Conservation (phyloP, 2,329 filamentous ascomycete genomes). For the Juglanconis sp. region DNA sequence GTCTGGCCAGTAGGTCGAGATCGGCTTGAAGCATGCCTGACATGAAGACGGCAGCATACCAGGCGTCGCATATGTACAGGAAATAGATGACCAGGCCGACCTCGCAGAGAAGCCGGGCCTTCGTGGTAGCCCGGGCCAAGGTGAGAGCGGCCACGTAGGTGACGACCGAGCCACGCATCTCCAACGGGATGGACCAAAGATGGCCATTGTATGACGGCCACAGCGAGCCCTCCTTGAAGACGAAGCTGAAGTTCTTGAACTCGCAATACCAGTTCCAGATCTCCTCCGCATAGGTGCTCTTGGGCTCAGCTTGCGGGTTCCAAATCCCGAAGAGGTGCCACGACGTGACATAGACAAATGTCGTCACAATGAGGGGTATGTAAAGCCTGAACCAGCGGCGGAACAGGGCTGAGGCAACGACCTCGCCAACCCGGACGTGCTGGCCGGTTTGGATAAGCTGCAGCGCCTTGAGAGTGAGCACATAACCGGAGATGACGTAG, state of each 20-base stretch:
- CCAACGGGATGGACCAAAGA: conserved; percentile 8
- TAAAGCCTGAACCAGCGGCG: conserved; percentile 7
- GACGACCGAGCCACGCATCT: conserved; percentile 11
- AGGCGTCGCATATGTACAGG: conserved; percentile 64
- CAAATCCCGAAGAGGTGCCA: conserved; percentile 11
- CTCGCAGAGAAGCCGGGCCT: conserved; percentile 53
- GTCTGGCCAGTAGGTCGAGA: conserved; percentile 50
- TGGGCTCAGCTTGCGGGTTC: conserved; percentile 1
- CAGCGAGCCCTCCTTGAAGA: conserved; percentile 5
- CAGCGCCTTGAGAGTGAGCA: conserved; percentile 5
- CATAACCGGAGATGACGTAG: conserved; percentile 12
- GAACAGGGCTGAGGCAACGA: conserved; percentile 6
- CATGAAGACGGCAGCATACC: conserved; percentile 58
- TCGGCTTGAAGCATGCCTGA: conserved; percentile 61
- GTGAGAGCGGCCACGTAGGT: conserved; percentile 41
- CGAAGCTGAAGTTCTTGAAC: conserved; percentile 9
- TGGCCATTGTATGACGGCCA: conserved; percentile 11
- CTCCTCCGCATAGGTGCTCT: not conserved
- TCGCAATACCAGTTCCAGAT: conserved; percentile 9
- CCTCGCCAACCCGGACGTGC: not conserved
- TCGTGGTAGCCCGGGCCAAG: conserved; percentile 51
- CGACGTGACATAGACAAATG: not conserved
- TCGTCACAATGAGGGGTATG: conserved; percentile 4
- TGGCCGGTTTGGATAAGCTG: not conserved
- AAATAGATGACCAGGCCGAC: conserved; percentile 58